phyloP scores from a whole-genome alignment of 208 protist genomes.

The Tritrichomonas musculus region DNA sequence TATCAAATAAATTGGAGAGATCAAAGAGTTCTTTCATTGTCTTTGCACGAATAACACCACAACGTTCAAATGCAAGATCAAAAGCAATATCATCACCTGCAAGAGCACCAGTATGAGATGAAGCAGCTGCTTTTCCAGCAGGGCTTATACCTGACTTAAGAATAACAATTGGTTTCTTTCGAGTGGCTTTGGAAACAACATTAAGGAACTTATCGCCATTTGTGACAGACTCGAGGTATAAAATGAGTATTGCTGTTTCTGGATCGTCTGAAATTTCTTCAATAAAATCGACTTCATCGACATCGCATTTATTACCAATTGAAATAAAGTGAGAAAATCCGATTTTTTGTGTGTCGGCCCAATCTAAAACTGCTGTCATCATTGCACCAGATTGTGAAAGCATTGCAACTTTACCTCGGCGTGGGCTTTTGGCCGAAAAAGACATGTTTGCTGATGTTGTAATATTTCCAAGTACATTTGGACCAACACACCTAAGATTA shows the following conservation, averaged over 20 bases:
- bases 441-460: not conserved
- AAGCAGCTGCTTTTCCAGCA: not conserved
- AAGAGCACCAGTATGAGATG: not conserved
- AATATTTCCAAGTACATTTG: not conserved
- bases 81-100: not conserved
- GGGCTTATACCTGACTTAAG: not conserved
- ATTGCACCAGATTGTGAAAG: not conserved
- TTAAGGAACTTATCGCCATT: not conserved
- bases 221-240: not conserved
- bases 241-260: not conserved
- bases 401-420: not conserved
- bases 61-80: not conserved
- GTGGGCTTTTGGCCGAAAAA: not conserved
- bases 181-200: not conserved
- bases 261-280: not conserved
- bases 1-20: not conserved
- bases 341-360: not conserved
- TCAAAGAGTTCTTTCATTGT: not conserved
- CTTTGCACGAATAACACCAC: not conserved
- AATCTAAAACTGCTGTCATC: constrained; percentile 9
- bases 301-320: not conserved
- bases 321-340: not conserved
- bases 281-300: not conserved
- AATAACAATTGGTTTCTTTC: not conserved
- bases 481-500: not conserved